phyloP scores from a whole-genome alignment of 371 early-diverging fungal genomes.

The Parasitella parasitica region DNA sequence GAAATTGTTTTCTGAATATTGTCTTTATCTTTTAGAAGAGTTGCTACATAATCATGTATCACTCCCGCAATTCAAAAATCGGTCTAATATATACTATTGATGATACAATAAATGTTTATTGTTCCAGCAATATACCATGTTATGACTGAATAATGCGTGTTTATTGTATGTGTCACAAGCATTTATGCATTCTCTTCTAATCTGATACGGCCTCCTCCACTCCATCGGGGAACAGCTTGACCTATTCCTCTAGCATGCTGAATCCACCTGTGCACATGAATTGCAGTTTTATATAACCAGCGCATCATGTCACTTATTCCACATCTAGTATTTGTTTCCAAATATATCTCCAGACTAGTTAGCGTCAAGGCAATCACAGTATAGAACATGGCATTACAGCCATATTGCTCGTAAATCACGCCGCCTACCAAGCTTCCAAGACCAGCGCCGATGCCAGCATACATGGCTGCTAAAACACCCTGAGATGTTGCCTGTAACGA shows the following conservation, averaged over 20 bases:
- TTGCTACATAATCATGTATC: too few relatives aligned
- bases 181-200: slow-evolving; percentile 28
- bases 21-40: too few relatives aligned
- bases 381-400: slow-evolving; percentile 49
- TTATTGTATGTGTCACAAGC: too few relatives aligned
- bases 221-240: slow-evolving; percentile 52
- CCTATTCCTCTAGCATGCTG: slow-evolving; percentile 42
- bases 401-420: slow-evolving; percentile 42
- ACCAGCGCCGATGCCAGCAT: slow-evolving; percentile 53
- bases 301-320: slow-evolving; percentile 38
- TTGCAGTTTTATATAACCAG: slow-evolving; percentile 25
- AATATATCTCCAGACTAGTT: slow-evolving; percentile 41
- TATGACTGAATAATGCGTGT: too few relatives aligned
- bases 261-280: slow-evolving; percentile 32
- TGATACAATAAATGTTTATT: too few relatives aligned
- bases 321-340: slow-evolving; percentile 48
- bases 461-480: slow-evolving; percentile 55
- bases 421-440: slow-evolving; percentile 50
- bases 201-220: slow-evolving; percentile 41
- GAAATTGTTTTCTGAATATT: too few relatives aligned
- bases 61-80: too few relatives aligned
- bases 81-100: too few relatives aligned
- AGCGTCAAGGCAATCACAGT: slow-evolving; percentile 41
- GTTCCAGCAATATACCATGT: too few relatives aligned
- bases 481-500: slow-evolving; percentile 56